Conservation (phyloP, 2,329 filamentous ascomycete species). For the Aaosphaeria pasadenensis region DNA sequence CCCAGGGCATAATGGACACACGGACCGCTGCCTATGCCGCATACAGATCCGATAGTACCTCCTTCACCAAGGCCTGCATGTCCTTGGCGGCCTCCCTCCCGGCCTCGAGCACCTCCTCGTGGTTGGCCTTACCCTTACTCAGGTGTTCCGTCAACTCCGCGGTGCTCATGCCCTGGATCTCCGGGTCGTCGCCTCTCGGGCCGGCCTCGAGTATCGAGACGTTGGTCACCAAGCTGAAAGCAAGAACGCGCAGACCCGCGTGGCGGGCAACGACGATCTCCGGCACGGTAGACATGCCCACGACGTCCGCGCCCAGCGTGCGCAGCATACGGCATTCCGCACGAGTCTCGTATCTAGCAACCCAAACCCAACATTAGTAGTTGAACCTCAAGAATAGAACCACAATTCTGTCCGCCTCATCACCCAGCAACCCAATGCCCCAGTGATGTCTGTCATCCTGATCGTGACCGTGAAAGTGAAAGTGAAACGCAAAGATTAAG, state of each 20-base stretch:
- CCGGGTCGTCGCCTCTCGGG: conserved; percentile 55
- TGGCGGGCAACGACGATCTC: conserved; percentile 67
- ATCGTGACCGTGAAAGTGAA: no score
- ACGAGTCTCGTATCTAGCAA: conserved; percentile 58
- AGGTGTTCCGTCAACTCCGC: conserved; percentile 55
- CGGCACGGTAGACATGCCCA: conserved; percentile 68
- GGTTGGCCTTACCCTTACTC: conserved; percentile 59
- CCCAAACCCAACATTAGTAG: not conserved
- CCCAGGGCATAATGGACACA: no score
- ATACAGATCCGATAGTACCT: conserved; percentile 38
- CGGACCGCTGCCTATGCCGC: not conserved
- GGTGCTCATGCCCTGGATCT: conserved; percentile 50
- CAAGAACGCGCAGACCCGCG: conserved; percentile 60
- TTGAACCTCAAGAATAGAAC: not conserved
- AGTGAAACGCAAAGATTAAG: conserved; percentile 6
- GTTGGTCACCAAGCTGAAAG: conserved; percentile 66
- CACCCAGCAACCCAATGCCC: no score
- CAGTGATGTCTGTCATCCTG: no score
- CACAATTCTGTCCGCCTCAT: no score
- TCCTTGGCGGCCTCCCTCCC: conserved; percentile 59
- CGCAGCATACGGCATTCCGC: conserved; percentile 63
- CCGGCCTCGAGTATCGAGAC: conserved; percentile 59
- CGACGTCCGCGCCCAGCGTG: conserved; percentile 62
- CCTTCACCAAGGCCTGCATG: conserved; percentile 55
- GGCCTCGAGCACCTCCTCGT: conserved; percentile 64